A percentile compares a stretch with the other conserved stretches of the same genome.
phyloP scores from a whole-genome alignment of 2,329 filamentous ascomycete species.

The Dryadomyces sulphureus region DNA sequence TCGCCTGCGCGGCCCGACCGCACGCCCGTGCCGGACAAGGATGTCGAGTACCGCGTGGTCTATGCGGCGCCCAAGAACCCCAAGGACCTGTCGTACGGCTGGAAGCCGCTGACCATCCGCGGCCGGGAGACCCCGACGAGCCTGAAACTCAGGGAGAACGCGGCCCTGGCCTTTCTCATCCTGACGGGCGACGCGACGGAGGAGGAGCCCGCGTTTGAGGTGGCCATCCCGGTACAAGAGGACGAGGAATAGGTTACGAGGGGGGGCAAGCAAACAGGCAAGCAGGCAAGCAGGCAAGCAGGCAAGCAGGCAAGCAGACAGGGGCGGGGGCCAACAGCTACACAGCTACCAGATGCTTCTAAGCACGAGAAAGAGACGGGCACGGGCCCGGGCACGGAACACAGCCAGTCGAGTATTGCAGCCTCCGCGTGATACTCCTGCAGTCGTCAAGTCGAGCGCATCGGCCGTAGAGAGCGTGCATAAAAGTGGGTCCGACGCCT shows the following conservation, averaged over 20 bases:
- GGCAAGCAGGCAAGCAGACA: no score
- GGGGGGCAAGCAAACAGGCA: background rate
- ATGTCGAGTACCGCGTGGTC: conserved; percentile 20
- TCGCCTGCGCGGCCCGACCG: conserved; percentile 18
- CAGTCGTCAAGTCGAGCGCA: background rate
- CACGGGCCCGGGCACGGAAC: no score
- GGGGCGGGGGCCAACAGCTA: no score
- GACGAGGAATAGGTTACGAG: conserved; percentile 22
- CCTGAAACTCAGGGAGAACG: conserved; percentile 30
- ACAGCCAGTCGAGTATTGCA: no score
- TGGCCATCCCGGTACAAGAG: conserved; percentile 20
- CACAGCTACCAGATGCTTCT: no score
- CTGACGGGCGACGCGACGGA: conserved; percentile 21
- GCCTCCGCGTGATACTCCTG: no score
- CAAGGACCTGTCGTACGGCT: conserved; percentile 31
- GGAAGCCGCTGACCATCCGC: conserved; percentile 28
- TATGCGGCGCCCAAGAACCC: conserved; percentile 31
- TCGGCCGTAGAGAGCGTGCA: background rate
- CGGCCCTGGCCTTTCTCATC: conserved; percentile 34
- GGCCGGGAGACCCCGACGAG: conserved; percentile 24
- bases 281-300: background rate
- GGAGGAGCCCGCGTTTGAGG: conserved; percentile 23
- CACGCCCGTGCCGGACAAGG: conserved; percentile 24
- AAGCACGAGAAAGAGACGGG: no score
- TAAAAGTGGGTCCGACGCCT: background rate